Percentiles rank a stretch among this genome's conserved stretches.
Evolutionary conservation across 805 yeast species (phyloP).

Genomic region (Metschnikowia lachancei): DNA sequence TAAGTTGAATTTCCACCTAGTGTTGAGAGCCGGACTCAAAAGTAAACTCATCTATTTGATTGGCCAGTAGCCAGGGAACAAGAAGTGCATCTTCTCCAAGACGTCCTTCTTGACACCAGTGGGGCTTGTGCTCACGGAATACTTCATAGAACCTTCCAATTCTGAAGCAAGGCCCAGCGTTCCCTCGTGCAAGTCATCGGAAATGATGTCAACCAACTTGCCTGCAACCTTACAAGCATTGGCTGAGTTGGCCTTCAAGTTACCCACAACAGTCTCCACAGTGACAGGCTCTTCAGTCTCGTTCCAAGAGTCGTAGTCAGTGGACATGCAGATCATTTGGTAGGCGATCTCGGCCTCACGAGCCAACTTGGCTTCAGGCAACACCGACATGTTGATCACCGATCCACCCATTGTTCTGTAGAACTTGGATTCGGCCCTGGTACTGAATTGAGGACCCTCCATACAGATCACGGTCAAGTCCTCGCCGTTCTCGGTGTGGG

Average conservation of each 20-base stretch:
- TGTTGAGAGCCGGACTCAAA: neutral
- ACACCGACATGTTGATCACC: slow-evolving; percentile 93
- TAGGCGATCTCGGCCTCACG: slow-evolving; percentile 95
- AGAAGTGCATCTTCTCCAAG: slow-evolving; percentile 74
- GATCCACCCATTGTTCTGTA: slow-evolving; percentile 89
- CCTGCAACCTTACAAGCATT: slow-evolving; percentile 82
- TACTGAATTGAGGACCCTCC: slow-evolving; percentile 99
- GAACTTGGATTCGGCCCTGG: slow-evolving; percentile 91
- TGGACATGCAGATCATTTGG: slow-evolving; percentile 98
- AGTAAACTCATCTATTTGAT: slow-evolving; percentile 9
- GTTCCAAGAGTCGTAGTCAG: slow-evolving; percentile 99
- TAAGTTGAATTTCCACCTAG: neutral
- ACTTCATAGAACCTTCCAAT: slow-evolving; percentile 73
- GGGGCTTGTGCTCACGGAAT: slow-evolving; percentile 73
- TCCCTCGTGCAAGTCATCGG: slow-evolving; percentile 56
- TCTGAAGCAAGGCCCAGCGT: slow-evolving; percentile 58
- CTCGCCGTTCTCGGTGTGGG: slow-evolving; percentile 52
- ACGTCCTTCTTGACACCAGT: slow-evolving; percentile 70
- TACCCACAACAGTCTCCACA: slow-evolving; percentile 94
- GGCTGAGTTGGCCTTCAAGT: slow-evolving; percentile 78
- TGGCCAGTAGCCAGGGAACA: slow-evolving; percentile 92
- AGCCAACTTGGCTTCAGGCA: slow-evolving; percentile 97
- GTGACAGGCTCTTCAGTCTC: slow-evolving; percentile 94
- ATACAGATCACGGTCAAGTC: slow-evolving; percentile 88
- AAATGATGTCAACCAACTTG: slow-evolving; percentile 63